Percentiles rank a stretch among this genome's conserved stretches.
These are phyloP conservation scores for Aotearoamyces nothofagi DNA, from an alignment of 2,329 filamentous ascomycete genomes.

Conservation along the genomic window DNA sequence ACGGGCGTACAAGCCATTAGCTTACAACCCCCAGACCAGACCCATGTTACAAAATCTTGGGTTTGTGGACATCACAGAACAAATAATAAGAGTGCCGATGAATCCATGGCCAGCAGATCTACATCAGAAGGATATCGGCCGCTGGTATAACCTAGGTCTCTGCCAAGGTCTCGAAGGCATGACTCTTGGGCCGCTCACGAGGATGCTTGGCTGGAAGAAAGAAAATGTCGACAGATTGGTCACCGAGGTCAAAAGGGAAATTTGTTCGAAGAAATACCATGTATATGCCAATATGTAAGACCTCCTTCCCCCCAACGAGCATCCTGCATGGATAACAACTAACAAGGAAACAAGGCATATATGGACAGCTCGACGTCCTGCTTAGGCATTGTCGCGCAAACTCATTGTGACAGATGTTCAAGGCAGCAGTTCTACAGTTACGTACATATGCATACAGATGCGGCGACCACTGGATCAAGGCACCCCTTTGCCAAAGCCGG, in stretches of 20 bases:
- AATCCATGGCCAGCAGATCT: conserved; percentile 57
- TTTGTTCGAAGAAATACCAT: conserved; percentile 51
- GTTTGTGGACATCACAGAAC: conserved; percentile 66
- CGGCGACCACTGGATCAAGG: no score
- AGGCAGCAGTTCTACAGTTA: no score
- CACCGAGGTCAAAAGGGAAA: conserved; percentile 48
- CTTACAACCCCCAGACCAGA: conserved; percentile 44
- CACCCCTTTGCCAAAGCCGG: no score
- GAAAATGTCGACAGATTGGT: conserved; percentile 50
- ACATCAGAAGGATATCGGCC: conserved; percentile 51
- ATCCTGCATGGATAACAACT: neutral
- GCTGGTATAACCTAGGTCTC: conserved; percentile 74
- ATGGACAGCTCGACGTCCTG: conserved; percentile 19
- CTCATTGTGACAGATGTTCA: no score
- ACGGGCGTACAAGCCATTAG: conserved; percentile 46
- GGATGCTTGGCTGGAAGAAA: conserved; percentile 42
- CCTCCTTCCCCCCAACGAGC: no score
- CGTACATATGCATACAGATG: no score
- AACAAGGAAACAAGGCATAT: conserved; percentile 12
- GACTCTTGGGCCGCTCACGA: conserved; percentile 57
- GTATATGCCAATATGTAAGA: conserved; percentile 68
- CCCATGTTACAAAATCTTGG: conserved; percentile 51
- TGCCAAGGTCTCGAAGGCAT: conserved; percentile 59
- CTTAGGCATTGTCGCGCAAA: no score
- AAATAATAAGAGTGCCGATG: conserved; percentile 52